Percentiles rank a stretch among this genome's conserved stretches.
phyloP scores from a whole-genome alignment of 2,329 filamentous ascomycete species.

The Ilyonectria mors-panacis region DNA sequence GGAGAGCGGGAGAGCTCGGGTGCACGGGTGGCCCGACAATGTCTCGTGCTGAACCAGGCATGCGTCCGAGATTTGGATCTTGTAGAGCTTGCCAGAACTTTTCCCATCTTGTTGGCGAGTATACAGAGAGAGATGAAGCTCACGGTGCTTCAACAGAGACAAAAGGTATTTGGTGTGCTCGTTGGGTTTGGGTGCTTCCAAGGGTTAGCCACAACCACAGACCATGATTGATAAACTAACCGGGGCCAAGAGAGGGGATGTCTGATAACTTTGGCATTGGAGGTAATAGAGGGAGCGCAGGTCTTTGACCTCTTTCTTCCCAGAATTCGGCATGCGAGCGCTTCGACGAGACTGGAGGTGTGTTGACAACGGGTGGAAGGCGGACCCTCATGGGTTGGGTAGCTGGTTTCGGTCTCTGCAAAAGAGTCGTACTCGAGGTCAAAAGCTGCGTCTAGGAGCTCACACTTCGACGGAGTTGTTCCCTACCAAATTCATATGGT shows the following conservation, averaged over 20 bases:
- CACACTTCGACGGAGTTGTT: background rate
- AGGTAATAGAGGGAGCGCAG: background rate
- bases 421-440: background rate
- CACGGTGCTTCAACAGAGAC: conserved; percentile 37
- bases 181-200: conserved; percentile 35
- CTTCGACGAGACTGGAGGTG: background rate
- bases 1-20: conserved; percentile 35
- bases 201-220: background rate
- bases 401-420: background rate
- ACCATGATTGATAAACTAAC: conserved; percentile 21
- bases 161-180: conserved; percentile 34
- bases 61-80: conserved; percentile 40
- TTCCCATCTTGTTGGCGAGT: background rate
- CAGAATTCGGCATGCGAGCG: conserved; percentile 8
- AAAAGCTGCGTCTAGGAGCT: background rate
- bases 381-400: background rate
- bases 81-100: conserved; percentile 12
- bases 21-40: conserved; percentile 27
- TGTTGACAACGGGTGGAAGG: background rate
- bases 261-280: background rate
- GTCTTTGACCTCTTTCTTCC: background rate
- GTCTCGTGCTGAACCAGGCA: conserved; percentile 38
- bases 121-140: conserved; percentile 32
- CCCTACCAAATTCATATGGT: background rate
- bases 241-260: conserved; percentile 30